phyloP scores from a whole-genome alignment of 192 early-diverging fungal genomes.

The Coemansia brasiliensis region DNA sequence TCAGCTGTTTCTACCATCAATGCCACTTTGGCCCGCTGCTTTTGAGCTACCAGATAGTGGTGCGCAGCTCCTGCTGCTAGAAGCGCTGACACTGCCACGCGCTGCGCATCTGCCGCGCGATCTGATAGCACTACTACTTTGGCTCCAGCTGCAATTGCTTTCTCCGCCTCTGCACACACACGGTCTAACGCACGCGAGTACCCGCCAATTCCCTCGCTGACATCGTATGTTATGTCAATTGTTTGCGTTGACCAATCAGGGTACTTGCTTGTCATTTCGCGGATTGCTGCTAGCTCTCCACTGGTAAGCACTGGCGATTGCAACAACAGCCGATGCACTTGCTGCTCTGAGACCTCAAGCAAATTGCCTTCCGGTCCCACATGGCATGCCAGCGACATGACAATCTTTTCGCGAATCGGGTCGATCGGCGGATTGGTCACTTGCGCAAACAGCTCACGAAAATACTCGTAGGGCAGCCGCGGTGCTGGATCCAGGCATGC shows the following conservation, averaged over 20 bases:
- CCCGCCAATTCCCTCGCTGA: constrained; percentile 71
- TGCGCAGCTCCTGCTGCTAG: constrained; percentile 91
- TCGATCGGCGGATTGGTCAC: constrained; percentile 99
- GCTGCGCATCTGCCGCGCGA: constrained; percentile 58
- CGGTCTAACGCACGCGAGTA: constrained; percentile 82
- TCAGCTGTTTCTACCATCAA: constrained; percentile 90
- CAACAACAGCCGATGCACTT: constrained; percentile 77
- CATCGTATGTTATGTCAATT: constrained; percentile 87
- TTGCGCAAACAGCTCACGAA: constrained; percentile 96
- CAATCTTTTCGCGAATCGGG: constrained; percentile 96
- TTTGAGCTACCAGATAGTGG: constrained; percentile 86
- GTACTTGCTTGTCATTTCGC: constrained; percentile 63
- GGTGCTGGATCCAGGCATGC: constrained; percentile 89
- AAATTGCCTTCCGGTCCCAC: constrained; percentile 94
- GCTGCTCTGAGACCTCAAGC: constrained; percentile 77
- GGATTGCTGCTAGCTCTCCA: constrained; percentile 79
- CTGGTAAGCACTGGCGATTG: constrained; percentile 86
- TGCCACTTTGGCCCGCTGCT: constrained; percentile 85
- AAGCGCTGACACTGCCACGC: constrained; percentile 82
- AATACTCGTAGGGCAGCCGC: constrained; percentile 94
- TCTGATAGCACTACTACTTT: constrained; percentile 88
- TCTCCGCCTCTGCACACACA: constrained; percentile 78
- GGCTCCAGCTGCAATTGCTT: constrained; percentile 74
- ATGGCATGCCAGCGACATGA: constrained; percentile 96
- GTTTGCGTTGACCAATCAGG: constrained; percentile 66